These are phyloP conservation scores for Daldinia bambusicola DNA, from an alignment of 495 filamentous ascomycete genomes.

Conservation along the genomic window DNA sequence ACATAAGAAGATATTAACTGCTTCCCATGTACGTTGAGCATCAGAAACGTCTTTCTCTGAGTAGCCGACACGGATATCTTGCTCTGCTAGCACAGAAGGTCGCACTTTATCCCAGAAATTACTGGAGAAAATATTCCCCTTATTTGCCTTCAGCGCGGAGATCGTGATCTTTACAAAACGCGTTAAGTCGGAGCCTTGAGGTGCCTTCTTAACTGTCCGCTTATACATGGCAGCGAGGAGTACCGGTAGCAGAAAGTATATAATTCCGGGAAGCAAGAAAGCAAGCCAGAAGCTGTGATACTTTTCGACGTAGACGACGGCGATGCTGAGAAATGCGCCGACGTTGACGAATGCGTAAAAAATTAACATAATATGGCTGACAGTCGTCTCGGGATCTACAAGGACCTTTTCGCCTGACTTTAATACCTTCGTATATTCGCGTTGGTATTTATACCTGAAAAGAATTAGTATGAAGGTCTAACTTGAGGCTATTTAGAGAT, in stretches of 20 bases:
- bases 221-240: conserved; percentile 57
- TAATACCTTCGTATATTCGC: conserved; percentile 67
- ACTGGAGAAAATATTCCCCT: conserved; percentile 59
- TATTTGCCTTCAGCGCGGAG: conserved; percentile 54
- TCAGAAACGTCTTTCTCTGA: conserved; percentile 63
- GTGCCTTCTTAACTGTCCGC: conserved; percentile 51
- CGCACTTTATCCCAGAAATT: conserved; percentile 61
- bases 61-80: conserved; percentile 54
- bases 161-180: conserved; percentile 53
- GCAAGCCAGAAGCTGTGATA: conserved; percentile 74
- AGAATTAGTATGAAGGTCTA: no score
- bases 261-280: conserved; percentile 63
- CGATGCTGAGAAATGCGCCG: conserved; percentile 73
- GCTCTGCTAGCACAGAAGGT: conserved; percentile 56
- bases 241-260: conserved; percentile 60
- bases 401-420: conserved; percentile 76
- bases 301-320: conserved; percentile 73
- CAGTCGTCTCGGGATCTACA: conserved; percentile 75
- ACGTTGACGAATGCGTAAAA: conserved; percentile 80
- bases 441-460: conserved; percentile 31
- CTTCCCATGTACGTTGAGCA: conserved; percentile 57
- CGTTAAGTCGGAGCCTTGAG: conserved; percentile 55
- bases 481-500: no score
- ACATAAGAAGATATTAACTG: conserved; percentile 61
- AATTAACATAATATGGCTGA: conserved; percentile 71